Base-by-base conservation (phyloP, 139 green algal genomes). In the Chlamydomonas sp. region DNA sequence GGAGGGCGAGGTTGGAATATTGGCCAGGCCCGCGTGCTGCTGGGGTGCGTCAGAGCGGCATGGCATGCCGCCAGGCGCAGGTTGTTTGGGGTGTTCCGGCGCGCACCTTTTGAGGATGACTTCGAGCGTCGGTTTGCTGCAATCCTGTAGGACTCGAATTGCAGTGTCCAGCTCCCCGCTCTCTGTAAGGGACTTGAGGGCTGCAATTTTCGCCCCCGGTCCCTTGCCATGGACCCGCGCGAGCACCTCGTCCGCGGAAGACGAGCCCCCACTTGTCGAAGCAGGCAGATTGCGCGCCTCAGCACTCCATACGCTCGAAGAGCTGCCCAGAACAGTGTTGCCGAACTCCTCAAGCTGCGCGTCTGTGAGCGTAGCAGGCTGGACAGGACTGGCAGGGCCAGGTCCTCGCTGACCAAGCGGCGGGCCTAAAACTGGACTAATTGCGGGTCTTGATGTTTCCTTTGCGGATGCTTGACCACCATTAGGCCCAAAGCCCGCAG, bases 291-390 rank as follows among this genome's bases (percentile, higher is more conserved):
- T 76, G 1, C 83, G 61, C 5, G 49, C 73, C 9, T 74, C 83
- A 10, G 83, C 83, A 31, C 31, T 87, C 83, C 83, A 87, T 0
- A 80, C 73, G 57, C 75, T 81, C 16, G 83, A 87, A 62, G 59
- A 60, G 49, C 62, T 80, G 59, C 72, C 61, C 18, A 87, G 73
- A 1, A 79, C 83, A 17, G 16, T 18, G 0, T 18, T 6, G 18
- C 68, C 57, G 31, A 76, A 80, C 0, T 80, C 72, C 83, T 87
- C 83, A 2, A 87, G 63, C 63, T 87, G 83, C 20, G 60, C 5
- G 5, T 80, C 72, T 31, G 72, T 62, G 1, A 87, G 31, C 31
- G 31, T 49, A 49, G 31, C 31, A 49, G 31, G 31, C 31, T 49
- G 31, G 31, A 49, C 31, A 49, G 31, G 31, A 49, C 31, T 49